These are phyloP conservation scores for Suillus variegatus DNA, from an alignment of 768 basidiomycete species.

Conservation along the genomic window DNA sequence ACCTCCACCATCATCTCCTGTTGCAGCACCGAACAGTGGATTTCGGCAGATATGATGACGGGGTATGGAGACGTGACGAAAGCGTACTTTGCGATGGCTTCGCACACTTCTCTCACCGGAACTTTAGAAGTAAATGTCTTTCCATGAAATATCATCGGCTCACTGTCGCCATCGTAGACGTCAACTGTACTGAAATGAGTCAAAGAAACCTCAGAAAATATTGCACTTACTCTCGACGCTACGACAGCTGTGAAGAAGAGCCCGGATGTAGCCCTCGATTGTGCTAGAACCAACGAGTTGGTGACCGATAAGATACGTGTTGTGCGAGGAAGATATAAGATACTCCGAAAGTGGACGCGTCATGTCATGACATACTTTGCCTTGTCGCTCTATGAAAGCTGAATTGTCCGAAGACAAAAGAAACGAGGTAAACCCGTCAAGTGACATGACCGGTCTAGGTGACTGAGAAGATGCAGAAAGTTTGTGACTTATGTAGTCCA, in stretches of 20 bases:
- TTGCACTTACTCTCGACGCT: constrained; percentile 83
- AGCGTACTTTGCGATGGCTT: constrained; percentile 85
- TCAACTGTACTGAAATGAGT: constrained; percentile 60
- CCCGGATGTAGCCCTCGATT: constrained; percentile 90
- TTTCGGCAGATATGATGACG: constrained; percentile 89
- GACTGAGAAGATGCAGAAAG: constrained; percentile 8
- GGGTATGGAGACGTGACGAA: constrained; percentile 92
- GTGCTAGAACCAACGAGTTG: constrained; percentile 89
- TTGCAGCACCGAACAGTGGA: constrained; percentile 78
- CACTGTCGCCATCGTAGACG: constrained; percentile 84
- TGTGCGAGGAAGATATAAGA: constrained; percentile 87
- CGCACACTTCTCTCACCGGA: constrained; percentile 75
- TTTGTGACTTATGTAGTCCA: constrained; percentile 6
- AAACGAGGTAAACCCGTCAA: constrained; percentile 76
- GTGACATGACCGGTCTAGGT: constrained; percentile 35
- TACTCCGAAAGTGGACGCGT: constrained; percentile 85
- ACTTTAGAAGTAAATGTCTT: constrained; percentile 87
- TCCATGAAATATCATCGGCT: constrained; percentile 88
- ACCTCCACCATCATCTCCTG: constrained; percentile 80
- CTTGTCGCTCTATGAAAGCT: constrained; percentile 52
- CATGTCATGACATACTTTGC: constrained; percentile 79
- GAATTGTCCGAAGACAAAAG: constrained; percentile 80
- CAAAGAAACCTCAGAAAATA: not conserved
- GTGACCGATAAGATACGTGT: constrained; percentile 87
- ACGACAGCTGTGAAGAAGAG: constrained; percentile 86